Percentiles rank a stretch among this genome's conserved stretches.
phyloP scores from a whole-genome alignment of 768 basidiomycete genomes.

The Amanita muscaria region DNA sequence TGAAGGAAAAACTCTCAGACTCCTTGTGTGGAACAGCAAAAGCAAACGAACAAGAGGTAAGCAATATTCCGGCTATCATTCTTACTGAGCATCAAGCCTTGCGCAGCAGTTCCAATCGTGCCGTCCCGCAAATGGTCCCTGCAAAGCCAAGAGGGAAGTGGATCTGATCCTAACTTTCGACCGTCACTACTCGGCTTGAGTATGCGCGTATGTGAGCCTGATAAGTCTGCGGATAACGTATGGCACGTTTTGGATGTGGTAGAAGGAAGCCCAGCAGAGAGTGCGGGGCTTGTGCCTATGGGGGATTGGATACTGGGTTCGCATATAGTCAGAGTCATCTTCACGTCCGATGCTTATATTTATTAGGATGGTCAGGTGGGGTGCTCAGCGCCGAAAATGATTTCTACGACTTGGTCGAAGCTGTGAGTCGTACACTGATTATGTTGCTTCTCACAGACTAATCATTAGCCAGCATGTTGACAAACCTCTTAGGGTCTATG shows the following conservation, averaged over 20 bases:
- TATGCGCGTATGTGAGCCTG: slow-evolving; percentile 89
- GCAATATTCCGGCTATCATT: slow-evolving; percentile 11
- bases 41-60: slow-evolving; percentile 60
- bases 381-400: slow-evolving; percentile 86
- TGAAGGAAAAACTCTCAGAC: slow-evolving; percentile 59
- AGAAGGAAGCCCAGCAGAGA: slow-evolving; percentile 94
- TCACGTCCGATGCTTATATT: slow-evolving; percentile 15
- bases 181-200: slow-evolving; percentile 92
- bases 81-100: slow-evolving; percentile 5
- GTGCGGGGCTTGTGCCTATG: slow-evolving; percentile 92
- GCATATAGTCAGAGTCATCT: slow-evolving; percentile 3
- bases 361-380: slow-evolving; percentile 93
- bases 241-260: slow-evolving; percentile 98
- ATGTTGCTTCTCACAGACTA: not conserved
- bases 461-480: slow-evolving; percentile 66
- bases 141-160: slow-evolving; percentile 26
- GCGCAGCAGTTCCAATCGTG: slow-evolving; percentile 68
- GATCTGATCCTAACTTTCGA: slow-evolving; percentile 38
- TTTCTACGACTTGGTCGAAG: slow-evolving; percentile 93
- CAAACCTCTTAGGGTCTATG: slow-evolving; percentile 87
- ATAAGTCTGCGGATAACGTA: slow-evolving; percentile 82
- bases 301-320: slow-evolving; percentile 45
- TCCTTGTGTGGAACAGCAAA: slow-evolving; percentile 83
- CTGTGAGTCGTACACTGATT: slow-evolving; percentile 44
- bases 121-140: slow-evolving; percentile 82